Percentiles rank a stretch among this genome's conserved stretches.
phyloP scores from a whole-genome alignment of 2,329 filamentous ascomycete genomes.

The Phyllosticta citribraziliensis region DNA sequence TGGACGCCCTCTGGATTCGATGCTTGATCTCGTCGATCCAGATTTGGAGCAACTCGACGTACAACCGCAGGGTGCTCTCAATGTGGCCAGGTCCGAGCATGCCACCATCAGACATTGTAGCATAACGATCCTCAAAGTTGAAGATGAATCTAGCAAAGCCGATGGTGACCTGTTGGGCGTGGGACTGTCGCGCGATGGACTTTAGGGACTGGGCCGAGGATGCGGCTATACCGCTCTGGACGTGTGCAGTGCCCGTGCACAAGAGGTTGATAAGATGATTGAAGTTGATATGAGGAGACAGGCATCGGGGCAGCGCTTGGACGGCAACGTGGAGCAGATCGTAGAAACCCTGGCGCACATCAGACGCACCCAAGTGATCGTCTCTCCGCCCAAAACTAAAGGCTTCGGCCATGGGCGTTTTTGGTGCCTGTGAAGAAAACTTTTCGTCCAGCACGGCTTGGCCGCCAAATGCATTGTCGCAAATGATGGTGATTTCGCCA shows the following conservation, averaged over 20 bases:
- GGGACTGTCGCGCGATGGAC: slow-evolving; percentile 84
- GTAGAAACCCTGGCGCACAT: slow-evolving; percentile 91
- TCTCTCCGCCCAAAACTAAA: slow-evolving; percentile 85
- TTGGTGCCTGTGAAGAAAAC: slow-evolving; percentile 75
- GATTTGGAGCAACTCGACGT: slow-evolving; percentile 86
- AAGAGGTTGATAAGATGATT: slow-evolving; percentile 89
- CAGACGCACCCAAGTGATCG: slow-evolving; percentile 60
- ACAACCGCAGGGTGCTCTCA: slow-evolving; percentile 83
- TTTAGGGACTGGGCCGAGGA: slow-evolving; percentile 91
- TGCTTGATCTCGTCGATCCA: slow-evolving; percentile 96
- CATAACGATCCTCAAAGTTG: slow-evolving; percentile 94
- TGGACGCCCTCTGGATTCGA: slow-evolving; percentile 64
- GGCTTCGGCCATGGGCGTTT: slow-evolving; percentile 88
- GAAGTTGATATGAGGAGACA: slow-evolving; percentile 84
- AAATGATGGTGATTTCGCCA: slow-evolving; percentile 91
- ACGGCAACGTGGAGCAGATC: slow-evolving; percentile 92
- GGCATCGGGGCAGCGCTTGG: slow-evolving; percentile 85
- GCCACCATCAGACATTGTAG: slow-evolving; percentile 94
- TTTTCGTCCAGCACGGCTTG: slow-evolving; percentile 95
- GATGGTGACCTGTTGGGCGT: slow-evolving; percentile 91
- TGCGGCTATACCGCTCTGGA: slow-evolving; percentile 81
- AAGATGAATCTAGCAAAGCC: slow-evolving; percentile 97
- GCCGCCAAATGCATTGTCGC: slow-evolving; percentile 93
- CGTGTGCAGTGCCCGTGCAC: slow-evolving; percentile 92
- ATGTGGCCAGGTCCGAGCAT: slow-evolving; percentile 93